Evolutionary conservation across 305 asterid genomes (phyloP).

Genomic region (Fraxinus dipetala): DNA sequence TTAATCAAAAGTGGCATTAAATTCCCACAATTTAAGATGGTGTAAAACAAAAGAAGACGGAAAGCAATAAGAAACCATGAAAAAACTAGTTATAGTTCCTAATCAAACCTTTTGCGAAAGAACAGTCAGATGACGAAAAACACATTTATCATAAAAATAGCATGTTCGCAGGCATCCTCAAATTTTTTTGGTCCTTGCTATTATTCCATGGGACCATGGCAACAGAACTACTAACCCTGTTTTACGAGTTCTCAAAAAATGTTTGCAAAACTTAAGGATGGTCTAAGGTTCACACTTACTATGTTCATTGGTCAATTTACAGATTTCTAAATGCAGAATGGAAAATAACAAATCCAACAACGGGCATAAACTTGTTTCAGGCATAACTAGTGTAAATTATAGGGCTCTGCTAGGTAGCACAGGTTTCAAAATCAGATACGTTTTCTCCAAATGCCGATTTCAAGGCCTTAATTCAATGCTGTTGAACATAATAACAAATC

Average conservation of each 20-base stretch:
- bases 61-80: background rate
- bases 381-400: background rate
- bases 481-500: background rate
- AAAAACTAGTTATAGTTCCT: background rate
- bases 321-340: background rate
- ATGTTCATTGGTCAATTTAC: background rate
- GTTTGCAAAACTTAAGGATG: background rate
- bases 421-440: background rate
- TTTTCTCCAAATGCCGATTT: background rate
- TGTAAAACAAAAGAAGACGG: background rate
- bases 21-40: background rate
- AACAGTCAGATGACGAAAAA: background rate
- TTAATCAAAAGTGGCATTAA: background rate
- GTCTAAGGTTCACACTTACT: background rate
- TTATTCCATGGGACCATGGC: background rate
- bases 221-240: background rate
- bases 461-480: background rate
- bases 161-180: background rate
- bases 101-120: background rate
- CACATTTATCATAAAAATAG: background rate
- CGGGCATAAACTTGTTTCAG: background rate
- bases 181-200: background rate
- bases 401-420: background rate
- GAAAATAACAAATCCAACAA: background rate
- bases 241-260: background rate